Evolutionary conservation across 2,329 filamentous ascomycete species (phyloP), one percentile per base, ranked within the genome.

Genomic region (Stachybotrys chartarum): DNA sequence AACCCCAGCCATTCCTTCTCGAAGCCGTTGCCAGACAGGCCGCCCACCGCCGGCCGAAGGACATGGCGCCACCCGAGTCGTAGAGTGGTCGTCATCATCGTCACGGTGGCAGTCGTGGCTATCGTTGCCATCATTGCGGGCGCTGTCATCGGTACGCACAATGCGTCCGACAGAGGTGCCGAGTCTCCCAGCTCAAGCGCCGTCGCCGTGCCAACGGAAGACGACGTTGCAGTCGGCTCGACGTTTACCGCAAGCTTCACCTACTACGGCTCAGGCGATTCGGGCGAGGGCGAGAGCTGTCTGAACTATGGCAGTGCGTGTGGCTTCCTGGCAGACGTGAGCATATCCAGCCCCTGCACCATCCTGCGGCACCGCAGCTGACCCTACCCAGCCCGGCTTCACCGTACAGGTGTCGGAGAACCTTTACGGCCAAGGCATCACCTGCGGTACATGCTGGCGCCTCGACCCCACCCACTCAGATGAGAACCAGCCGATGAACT

Each of bases 161-260:
- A 50, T 10, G 35, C 14, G 24, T 30, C 42, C 45, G 18, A 17
- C 31, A 8, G 30, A n/a, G 39, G 24, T 30, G 14, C 24, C 24
- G 49, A 39, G 16, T n/a, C 51, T 30, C 8, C 35, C 45, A 54
- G 30, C 52, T 12, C 24, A 44, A 6, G 42, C 12, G 17, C 50
- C 45, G 45, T 54, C n/a, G 30, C 14, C 30, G n/a, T 54, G 7
- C 52, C 52, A 14, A 17, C 16, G 7, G 53, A 50, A 30, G 53
- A 54, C 10, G 53, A 54, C 3, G 42, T 55, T 18, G 39, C 30
- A 11, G 48, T 55, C 3, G 58, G 56, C 14, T 56, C 56, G n/a
- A 51, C 55, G n/a, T 58, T 55, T 42, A 54, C 54, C 31, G 50
- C 55, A 11, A 54, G 53, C 32, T 59, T 56, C 49, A 57, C 58